Conservation (phyloP, 2,329 filamentous ascomycete genomes). For the Neofusicoccum umdonicola region DNA sequence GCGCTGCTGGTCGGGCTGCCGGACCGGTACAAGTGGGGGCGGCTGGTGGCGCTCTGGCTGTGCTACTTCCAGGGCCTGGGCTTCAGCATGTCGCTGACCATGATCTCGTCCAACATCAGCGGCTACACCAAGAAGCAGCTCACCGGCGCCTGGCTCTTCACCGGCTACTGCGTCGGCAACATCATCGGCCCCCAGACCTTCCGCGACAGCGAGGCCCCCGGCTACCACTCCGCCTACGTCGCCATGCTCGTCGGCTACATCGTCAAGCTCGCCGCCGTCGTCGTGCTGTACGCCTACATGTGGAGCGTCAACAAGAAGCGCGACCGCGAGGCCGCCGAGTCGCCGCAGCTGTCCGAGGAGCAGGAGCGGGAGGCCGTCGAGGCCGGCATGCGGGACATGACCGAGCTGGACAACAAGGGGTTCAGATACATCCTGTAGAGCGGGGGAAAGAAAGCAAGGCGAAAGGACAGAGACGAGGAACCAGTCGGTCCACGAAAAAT, state of each 20-base stretch:
- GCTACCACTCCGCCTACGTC: slow-evolving; percentile 51
- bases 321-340: slow-evolving; percentile 45
- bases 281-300: slow-evolving; percentile 57
- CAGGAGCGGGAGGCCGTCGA: slow-evolving; percentile 54
- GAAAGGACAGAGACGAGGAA: no score
- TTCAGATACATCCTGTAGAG: slow-evolving; percentile 52
- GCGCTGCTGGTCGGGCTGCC: slow-evolving; percentile 54
- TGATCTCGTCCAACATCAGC: slow-evolving; percentile 53
- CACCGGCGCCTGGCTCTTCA: slow-evolving; percentile 51
- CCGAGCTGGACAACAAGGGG: slow-evolving; percentile 55
- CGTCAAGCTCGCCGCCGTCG: slow-evolving; percentile 51
- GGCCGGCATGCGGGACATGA: slow-evolving; percentile 55
- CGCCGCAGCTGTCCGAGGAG: slow-evolving; percentile 30
- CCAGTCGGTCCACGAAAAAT: no score
- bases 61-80: slow-evolving; percentile 55
- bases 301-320: slow-evolving; percentile 53
- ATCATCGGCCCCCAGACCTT: slow-evolving; percentile 57
- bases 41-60: slow-evolving; percentile 57
- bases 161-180: slow-evolving; percentile 55
- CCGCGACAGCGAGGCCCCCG: slow-evolving; percentile 47
- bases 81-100: slow-evolving; percentile 54
- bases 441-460: no score
- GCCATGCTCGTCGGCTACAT: slow-evolving; percentile 59
- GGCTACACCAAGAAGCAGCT: slow-evolving; percentile 58
- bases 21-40: slow-evolving; percentile 53